Base-by-base conservation (phyloP, 352 stramenopile genomes). In the Phytopythium vexans region DNA sequence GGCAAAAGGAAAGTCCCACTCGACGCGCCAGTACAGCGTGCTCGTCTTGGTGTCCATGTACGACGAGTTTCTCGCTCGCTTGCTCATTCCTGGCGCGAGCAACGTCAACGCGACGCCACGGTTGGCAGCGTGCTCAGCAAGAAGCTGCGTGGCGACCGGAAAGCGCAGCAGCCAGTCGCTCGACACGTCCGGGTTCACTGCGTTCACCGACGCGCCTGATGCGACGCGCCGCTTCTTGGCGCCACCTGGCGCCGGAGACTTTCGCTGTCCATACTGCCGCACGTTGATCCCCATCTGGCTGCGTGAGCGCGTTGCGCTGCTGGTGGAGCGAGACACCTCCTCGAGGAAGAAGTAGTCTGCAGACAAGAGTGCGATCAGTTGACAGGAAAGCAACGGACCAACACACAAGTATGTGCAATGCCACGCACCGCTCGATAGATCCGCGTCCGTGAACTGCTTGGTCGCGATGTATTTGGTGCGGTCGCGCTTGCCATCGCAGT, bases 401-500 rank as follows among this genome's bases (percentile, higher is more conserved):
- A 9, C 35, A 39, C 3, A 4, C 36, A 41, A 41, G 21, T 3
- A 15, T 11, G 3, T 4, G 11, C 4, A 52, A 15, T 12, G 6
- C n/a, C 1, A 40, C 42, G 37, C 60, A 82, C 84, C 84, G 41
- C 82, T 94, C 14, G 84, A 83, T 7, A 94, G 70, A 58, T 92
- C 75, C 33, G 80, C 72, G 45, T 94, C 80, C 1, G 72, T 81
- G 52, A 94, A 94, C 34, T 77, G 56, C 54, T 92, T 88, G 21
- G 86, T 48, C 31, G 52, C 45, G 36, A 94, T 74, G 54, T 67
- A 94, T 69, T 94, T 90, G 53, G 84, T 92, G 31, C 82, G 84
- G 42, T 94, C 82, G 32, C 84, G 78, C 62, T 92, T 92, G 43
- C 84, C 84, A 49, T 89, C 74, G 65, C 84, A 94, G 15, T 77